Evolutionary conservation across 805 yeast species (phyloP).

Genomic region (Ogataea populi-albae): DNA sequence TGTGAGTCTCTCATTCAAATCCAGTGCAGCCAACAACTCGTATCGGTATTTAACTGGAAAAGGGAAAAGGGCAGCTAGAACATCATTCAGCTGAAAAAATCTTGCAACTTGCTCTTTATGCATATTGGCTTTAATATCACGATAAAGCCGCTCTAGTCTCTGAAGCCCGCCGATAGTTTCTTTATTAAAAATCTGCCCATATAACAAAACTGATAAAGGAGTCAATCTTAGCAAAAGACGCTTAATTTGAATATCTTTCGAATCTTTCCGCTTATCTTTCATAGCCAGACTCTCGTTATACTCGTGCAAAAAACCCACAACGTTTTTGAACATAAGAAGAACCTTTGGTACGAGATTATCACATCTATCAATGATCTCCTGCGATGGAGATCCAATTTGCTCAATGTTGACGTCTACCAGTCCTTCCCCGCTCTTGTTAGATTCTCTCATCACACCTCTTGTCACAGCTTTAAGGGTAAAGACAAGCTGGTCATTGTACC

Average conservation of each 20-base stretch:
- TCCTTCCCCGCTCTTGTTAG: conserved; percentile 2
- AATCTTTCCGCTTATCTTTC: conserved; percentile 5
- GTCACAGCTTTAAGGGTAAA: conserved; percentile 49
- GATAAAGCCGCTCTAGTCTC: conserved; percentile 19
- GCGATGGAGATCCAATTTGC: background rate
- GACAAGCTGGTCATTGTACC: conserved; percentile 41
- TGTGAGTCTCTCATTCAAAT: conserved; percentile 10
- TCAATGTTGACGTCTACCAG: conserved; percentile 7
- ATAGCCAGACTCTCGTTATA: conserved; percentile 34
- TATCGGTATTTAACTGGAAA: conserved; percentile 25
- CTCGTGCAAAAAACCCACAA: conserved; percentile 34
- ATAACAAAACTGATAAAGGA: conserved; percentile 60
- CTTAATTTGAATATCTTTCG: conserved; percentile 6
- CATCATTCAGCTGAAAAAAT: conserved; percentile 22
- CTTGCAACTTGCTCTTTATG: conserved; percentile 2
- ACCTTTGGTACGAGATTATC: conserved; percentile 5
- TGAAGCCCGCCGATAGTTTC: conserved; percentile 29
- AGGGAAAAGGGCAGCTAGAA: conserved; percentile 31
- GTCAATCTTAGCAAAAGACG: conserved; percentile 45
- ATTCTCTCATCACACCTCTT: conserved; percentile 35
- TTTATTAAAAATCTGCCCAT: conserved; percentile 44
- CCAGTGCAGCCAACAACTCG: conserved; percentile 14
- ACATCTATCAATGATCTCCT: conserved; percentile 1
- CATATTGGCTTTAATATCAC: conserved; percentile 2
- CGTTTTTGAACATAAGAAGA: conserved; percentile 13